These are phyloP conservation scores for Cicer yamashitae DNA, from an alignment of 306 rosid species.

Conservation along the genomic window DNA sequence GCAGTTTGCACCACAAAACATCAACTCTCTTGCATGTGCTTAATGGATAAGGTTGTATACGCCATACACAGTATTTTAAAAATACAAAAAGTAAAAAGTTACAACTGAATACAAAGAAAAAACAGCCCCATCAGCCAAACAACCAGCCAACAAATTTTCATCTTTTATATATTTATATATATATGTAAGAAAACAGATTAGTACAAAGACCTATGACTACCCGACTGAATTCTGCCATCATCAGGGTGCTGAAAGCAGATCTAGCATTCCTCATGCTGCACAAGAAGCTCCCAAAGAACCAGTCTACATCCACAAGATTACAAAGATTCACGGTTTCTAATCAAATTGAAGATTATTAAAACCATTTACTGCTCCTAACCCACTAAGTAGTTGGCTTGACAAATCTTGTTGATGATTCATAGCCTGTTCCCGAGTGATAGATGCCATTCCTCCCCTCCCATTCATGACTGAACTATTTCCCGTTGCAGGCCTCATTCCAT, in stretches of 20 bases:
- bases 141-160: conserved; percentile 77
- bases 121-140: conserved; percentile 70
- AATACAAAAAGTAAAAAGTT: conserved; percentile 47
- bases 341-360: conserved; percentile 86
- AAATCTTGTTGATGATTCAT: conserved; percentile 87
- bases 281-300: conserved; percentile 59
- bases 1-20: conserved; percentile 27
- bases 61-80: conserved; percentile 26
- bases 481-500: conserved; percentile 78
- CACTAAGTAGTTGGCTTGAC: conserved; percentile 86
- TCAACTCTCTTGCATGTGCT: conserved; percentile 23
- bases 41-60: conserved; percentile 18
- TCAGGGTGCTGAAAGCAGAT: conserved; percentile 58
- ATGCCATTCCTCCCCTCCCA: conserved; percentile 81
- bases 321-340: conserved; percentile 69
- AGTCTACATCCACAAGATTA: conserved; percentile 41
- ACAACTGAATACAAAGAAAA: conserved; percentile 58
- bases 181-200: conserved; percentile 50
- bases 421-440: conserved; percentile 77
- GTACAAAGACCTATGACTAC: conserved; percentile 69
- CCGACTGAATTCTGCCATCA: conserved; percentile 48
- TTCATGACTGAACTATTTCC: conserved; percentile 82
- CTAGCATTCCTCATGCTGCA: conserved; percentile 66
- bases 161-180: conserved; percentile 54
- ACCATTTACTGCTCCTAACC: conserved; percentile 87